phyloP scores from a whole-genome alignment of 768 basidiomycete genomes.

The Rhizopogon rudus region DNA sequence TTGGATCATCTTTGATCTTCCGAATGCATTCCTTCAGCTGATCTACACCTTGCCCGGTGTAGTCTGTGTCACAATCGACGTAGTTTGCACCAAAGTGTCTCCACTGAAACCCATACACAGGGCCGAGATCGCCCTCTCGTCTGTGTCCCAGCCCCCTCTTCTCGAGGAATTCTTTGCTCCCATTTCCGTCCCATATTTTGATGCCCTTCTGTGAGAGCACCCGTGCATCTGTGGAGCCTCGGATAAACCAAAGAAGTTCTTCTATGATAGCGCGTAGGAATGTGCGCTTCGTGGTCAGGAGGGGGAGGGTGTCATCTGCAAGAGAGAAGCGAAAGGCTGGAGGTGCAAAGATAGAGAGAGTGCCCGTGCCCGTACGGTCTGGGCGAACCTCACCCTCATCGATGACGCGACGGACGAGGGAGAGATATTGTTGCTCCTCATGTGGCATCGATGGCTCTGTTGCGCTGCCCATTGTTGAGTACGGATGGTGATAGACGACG shows the following conservation, averaged over 20 bases:
- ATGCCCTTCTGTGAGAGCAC: conserved; percentile 76
- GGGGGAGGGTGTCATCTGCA: conserved; percentile 65
- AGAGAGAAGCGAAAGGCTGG: conserved; percentile 88
- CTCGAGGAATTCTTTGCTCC: conserved; percentile 82
- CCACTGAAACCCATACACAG: conserved; percentile 98
- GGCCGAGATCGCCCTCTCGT: conserved; percentile 89
- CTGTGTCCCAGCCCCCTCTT: conserved; percentile 78
- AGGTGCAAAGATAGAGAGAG: conserved; percentile 88
- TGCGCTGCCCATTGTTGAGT: conserved; percentile 2
- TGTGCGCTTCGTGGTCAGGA: conserved; percentile 93
- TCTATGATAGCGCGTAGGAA: conserved; percentile 89
- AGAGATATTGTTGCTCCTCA: conserved; percentile 89
- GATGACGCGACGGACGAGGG: conserved; percentile 74
- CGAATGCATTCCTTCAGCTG: conserved; percentile 84
- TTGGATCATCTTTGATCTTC: conserved; percentile 92
- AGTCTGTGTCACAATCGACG: conserved; percentile 66
- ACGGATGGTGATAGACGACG: no score
- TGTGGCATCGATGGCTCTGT: conserved; percentile 31
- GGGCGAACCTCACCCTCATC: conserved; percentile 71
- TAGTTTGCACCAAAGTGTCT: conserved; percentile 90
- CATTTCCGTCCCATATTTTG: conserved; percentile 98
- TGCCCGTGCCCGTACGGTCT: conserved; percentile 95
- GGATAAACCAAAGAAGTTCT: conserved; percentile 93
- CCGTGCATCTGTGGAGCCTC: conserved; percentile 77
- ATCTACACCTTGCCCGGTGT: conserved; percentile 84